Evolutionary conservation across 2,329 filamentous ascomycete species (phyloP), one percentile per base, ranked within the genome.

Genomic region (Didymella keratinophila): DNA sequence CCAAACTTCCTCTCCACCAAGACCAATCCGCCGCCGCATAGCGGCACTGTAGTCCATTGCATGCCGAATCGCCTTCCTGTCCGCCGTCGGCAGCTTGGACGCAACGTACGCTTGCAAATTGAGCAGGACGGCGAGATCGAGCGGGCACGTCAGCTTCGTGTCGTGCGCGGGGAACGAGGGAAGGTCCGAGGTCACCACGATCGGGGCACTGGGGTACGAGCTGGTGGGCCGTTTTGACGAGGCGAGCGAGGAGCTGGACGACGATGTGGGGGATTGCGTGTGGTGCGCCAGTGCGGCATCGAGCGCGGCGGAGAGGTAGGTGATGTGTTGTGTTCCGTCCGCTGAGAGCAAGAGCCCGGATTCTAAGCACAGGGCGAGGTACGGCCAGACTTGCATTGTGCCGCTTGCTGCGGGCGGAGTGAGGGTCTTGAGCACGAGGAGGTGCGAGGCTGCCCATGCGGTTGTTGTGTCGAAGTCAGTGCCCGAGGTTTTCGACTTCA

Each of bases 121-220:
- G 5, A 74, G 54, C 46, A 66, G 59, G 9, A 67, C 60, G 9
- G 70, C 69, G 2, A 74, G 52, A 32, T 73, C 71, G 32, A 73
- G 62, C 25, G 67, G 62, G 1, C 46, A 23, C 1, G 42, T n/a
- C 2, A 62, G 49, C 2, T 41, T 43, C 0, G 39, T 30, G 3
- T 27, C 23, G 4, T 4, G 5, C 23, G 39, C 30, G 20, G 58
- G 54, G 39, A 60, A 64, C 4, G 47, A 36, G 0, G 65, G 65
- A 4, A 68, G 51, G 28, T 63, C 60, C 2, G 56, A 53, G 2
- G 45, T 45, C 9, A 46, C 18, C 7, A 30, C 23, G 1, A 37
- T 9, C 8, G 42, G 42, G 2, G 49, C 36, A 7, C 32, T n/a
- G 27, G 56, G 51, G 44, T 52, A 56, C 3, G 46, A 44, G 9